Conservation (phyloP, 805 yeast species). For the Sugiyamaella qingdaonensis region DNA sequence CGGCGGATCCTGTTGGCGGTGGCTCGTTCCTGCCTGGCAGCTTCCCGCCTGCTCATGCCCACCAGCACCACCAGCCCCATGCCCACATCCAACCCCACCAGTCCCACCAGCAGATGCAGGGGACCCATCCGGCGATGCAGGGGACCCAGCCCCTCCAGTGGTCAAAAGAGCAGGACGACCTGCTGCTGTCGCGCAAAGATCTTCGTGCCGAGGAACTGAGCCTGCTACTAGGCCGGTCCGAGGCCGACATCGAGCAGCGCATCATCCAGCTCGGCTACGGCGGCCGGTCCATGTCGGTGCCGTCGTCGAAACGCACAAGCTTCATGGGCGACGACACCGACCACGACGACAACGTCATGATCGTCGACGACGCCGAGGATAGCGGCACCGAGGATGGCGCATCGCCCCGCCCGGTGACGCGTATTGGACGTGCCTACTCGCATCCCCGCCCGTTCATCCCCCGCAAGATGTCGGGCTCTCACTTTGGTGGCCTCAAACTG, state of each 20-base stretch:
- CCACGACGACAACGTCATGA: conserved; percentile 2
- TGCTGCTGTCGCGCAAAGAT: conserved; percentile 52
- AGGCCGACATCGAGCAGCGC: conserved; percentile 51
- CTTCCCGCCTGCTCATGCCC: conserved; percentile 12
- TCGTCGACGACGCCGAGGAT: conserved; percentile 6
- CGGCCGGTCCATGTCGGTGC: conserved; percentile 1
- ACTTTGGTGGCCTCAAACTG: conserved; percentile 18
- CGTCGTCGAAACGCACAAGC: conserved; percentile 1
- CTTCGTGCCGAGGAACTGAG: conserved; percentile 68
- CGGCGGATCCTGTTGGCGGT: background rate
- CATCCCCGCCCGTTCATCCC: conserved; percentile 11
- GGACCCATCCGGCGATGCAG: no score
- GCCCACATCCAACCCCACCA: background rate
- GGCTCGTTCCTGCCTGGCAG: conserved; percentile 5
- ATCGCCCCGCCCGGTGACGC: conserved; percentile 5
- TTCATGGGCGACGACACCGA: background rate
- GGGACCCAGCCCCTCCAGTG: no score
- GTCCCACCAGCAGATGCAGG: background rate
- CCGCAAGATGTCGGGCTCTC: conserved; percentile 10
- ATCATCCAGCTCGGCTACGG: conserved; percentile 8
- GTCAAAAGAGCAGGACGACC: conserved; percentile 67
- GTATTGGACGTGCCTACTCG: conserved; percentile 7
- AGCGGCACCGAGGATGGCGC: background rate
- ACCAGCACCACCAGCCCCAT: conserved; percentile 10
- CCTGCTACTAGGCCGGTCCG: conserved; percentile 63